These are phyloP conservation scores for Pichiaceae sp. DNA, from an alignment of 1,139 yeast species.

Conservation along the genomic window DNA sequence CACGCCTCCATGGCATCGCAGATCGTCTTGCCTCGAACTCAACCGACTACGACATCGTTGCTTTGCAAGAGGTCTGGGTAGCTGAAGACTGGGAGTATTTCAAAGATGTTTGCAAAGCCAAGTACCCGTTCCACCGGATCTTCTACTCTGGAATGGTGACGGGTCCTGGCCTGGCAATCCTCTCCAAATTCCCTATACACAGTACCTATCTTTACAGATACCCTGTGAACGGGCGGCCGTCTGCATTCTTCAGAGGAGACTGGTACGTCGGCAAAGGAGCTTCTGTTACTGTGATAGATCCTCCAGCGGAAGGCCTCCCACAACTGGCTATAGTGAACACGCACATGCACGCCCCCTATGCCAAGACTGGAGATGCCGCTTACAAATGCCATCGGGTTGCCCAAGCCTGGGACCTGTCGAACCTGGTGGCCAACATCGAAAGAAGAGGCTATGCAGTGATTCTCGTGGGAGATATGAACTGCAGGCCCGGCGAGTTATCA, in stretches of 20 bases:
- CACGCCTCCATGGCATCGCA: conserved; percentile 69
- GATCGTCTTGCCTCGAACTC: conserved; percentile 39
- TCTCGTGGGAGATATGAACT: conserved; percentile 89
- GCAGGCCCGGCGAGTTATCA: conserved; percentile 80
- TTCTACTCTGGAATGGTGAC: conserved; percentile 79
- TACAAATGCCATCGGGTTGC: conserved; percentile 86
- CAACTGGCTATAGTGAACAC: conserved; percentile 79
- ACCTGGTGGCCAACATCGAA: conserved; percentile 51
- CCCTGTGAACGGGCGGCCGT: conserved; percentile 89
- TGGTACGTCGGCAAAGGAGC: conserved; percentile 95
- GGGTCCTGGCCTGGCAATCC: conserved; percentile 88
- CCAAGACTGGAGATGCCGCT: conserved; percentile 74
- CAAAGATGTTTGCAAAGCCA: conserved; percentile 32
- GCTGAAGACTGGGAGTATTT: conserved; percentile 72
- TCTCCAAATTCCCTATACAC: conserved; percentile 78
- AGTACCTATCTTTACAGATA: conserved; percentile 73
- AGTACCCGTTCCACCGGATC: conserved; percentile 58
- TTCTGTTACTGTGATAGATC: conserved; percentile 62
- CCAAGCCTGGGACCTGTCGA: conserved; percentile 94
- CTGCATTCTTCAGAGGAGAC: conserved; percentile 91
- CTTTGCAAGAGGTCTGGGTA: conserved; percentile 92
- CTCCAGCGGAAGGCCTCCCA: conserved; percentile 34
- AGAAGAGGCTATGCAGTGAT: conserved; percentile 78
- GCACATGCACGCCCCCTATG: conserved; percentile 97
- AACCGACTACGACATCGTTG: conserved; percentile 66